Base-by-base conservation (phyloP, 805 yeast genomes). In the Pichia heedii region DNA sequence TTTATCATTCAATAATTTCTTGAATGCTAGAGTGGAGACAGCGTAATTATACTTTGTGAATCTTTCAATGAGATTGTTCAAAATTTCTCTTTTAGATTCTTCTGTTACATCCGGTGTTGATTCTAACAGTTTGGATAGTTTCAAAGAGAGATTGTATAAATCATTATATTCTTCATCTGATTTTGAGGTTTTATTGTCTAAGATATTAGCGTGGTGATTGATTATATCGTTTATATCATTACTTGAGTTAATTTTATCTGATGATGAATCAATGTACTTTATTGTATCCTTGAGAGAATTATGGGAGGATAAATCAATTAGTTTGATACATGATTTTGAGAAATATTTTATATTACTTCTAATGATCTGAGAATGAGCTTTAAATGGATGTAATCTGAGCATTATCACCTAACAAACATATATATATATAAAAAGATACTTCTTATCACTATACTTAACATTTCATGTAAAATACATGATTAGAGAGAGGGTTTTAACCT, bases 11-110 rank as follows among this genome's bases (percentile, higher is more conserved):
- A 40, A 34, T 5, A 50, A 20, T 9, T 41, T 47, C n/a, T 43
- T 40, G 7, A 47, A 35, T 1, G 55, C 57, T 5, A 51, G 18
- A 0, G 54, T 52, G 6, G 58, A 51, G 10, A 57, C 51, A 1
- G 59, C 55, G 44, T 49, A 62, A 41, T 60, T 59, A 24, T 50
- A 51, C 22, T 51, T 46, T 1, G 60, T 51, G 24, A 58, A 57
- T 24, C 45, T 48, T 32, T 45, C 49, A 18, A 61, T 54, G 9
- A 59, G 27, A n/a, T 42, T 33, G 39, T 59, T 61, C 15, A 60
- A 46, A 19, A 55, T 42, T 2, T 43, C 41, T 7, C 22, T 41
- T 35, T 57, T 54, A 2, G 39, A 43, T 3, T 46, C 50, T 2
- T 29, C 36, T 0, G 48, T 22, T 4, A 57, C 39, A 8, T 43